Percentiles rank a stretch among this genome's conserved stretches.
Evolutionary conservation across 2,329 filamentous ascomycete genomes (phyloP).

Genomic region (Fusarium solani-melongenae): DNA sequence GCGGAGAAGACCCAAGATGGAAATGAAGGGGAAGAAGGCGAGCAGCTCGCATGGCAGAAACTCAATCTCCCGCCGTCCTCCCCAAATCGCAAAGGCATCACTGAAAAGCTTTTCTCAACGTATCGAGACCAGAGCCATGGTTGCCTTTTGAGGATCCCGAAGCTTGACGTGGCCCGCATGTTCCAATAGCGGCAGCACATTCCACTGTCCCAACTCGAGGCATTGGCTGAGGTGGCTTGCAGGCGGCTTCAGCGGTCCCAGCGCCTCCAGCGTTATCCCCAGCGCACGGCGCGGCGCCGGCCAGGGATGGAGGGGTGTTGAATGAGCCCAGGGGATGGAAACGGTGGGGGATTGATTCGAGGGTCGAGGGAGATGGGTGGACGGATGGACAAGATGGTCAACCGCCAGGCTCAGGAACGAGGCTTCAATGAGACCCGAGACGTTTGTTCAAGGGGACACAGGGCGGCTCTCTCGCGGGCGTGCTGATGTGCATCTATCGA

Average conservation of each 20-base stretch:
- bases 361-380: neutral
- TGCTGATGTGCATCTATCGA: neutral
- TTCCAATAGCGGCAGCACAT: constrained; percentile 43
- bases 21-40: constrained; percentile 3
- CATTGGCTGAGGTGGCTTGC: constrained; percentile 44
- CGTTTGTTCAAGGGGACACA: constrained; percentile 15
- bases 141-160: constrained; percentile 2
- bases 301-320: constrained; percentile 20
- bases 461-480: neutral
- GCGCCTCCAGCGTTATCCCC: constrained; percentile 33
- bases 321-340: constrained; percentile 24
- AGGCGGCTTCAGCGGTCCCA: constrained; percentile 38
- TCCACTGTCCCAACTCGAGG: constrained; percentile 35
- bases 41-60: neutral
- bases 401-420: constrained; percentile 33
- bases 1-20: neutral
- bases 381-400: neutral
- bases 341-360: constrained; percentile 16
- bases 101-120: neutral
- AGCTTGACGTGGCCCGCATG: constrained; percentile 33
- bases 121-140: neutral
- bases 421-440: constrained; percentile 19
- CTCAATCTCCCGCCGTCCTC: neutral
- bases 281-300: constrained; percentile 9
- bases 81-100: neutral